Conservation (phyloP, 225 moss, liverwort and hornwort species). For the Pseudisothecium myosuroides region DNA sequence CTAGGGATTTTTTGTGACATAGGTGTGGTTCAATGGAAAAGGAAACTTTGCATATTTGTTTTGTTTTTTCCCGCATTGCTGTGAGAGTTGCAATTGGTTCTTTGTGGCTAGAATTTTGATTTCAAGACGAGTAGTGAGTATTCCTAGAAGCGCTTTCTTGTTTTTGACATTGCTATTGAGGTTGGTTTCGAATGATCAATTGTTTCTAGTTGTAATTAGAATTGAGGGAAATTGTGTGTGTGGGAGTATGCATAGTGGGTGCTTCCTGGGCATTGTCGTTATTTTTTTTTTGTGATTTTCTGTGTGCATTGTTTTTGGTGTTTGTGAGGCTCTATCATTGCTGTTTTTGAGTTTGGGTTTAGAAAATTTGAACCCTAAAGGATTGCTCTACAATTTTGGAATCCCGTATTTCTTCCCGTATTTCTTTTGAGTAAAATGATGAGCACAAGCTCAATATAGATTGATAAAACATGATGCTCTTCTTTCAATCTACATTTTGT, state of each 20-base stretch:
- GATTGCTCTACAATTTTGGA: neutral
- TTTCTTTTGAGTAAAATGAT: neutral
- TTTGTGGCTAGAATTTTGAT: neutral
- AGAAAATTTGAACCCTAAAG: neutral
- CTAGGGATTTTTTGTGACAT: neutral
- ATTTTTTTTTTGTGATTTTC: neutral
- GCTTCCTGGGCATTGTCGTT: neutral
- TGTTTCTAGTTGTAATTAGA: neutral
- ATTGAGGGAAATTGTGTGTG: neutral
- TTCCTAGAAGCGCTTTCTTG: neutral
- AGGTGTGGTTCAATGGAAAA: neutral
- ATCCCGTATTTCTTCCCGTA: rapidly evolving
- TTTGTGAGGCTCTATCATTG: neutral
- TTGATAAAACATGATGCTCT: neutral
- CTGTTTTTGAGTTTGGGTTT: neutral
- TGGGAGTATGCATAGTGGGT: neutral
- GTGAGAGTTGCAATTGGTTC: neutral
- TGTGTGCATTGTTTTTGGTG: neutral
- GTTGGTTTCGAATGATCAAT: neutral
- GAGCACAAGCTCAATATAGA: neutral
- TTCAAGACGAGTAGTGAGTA: rapidly evolving
- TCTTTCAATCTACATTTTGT: neutral
- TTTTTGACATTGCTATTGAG: rapidly evolving
- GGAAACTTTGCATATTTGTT: rapidly evolving
- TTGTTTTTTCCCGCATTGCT: rapidly evolving